A percentile compares a stretch with the other conserved stretches of the same genome.
Evolutionary conservation across 148 eudicot species (phyloP).

Genomic region (Oxyria digyna): DNA sequence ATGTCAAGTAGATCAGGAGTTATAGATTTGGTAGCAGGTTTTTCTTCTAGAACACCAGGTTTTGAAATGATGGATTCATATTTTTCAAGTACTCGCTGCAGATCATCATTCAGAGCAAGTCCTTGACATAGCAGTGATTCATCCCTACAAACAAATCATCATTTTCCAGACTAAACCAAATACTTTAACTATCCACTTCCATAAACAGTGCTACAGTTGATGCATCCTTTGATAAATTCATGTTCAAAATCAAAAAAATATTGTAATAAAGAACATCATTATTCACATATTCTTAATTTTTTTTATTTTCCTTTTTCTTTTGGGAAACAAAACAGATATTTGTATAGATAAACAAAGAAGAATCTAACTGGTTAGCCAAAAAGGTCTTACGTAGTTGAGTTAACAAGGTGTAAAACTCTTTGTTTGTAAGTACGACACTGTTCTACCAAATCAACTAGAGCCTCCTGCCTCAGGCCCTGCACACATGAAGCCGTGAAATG

Average conservation of each 20-base stretch:
- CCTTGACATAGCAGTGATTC: slow-evolving; percentile 92
- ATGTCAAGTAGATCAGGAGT: slow-evolving; percentile 34
- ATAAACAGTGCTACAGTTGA: neutral
- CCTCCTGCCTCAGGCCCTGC: slow-evolving; percentile 86
- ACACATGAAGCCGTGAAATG: slow-evolving; percentile 4
- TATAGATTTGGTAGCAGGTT: slow-evolving; percentile 39
- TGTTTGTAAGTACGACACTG: slow-evolving; percentile 91
- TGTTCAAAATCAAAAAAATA: no score
- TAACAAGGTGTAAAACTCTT: slow-evolving; percentile 93
- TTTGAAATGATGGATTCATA: slow-evolving; percentile 75
- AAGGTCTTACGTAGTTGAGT: slow-evolving; percentile 92
- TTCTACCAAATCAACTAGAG: slow-evolving; percentile 82
- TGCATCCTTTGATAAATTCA: neutral
- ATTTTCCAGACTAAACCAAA: neutral
- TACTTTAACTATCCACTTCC: neutral
- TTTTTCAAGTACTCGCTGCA: slow-evolving; percentile 76
- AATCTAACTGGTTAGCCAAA: neutral
- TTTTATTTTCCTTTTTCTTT: neutral
- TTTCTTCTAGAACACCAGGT: slow-evolving; percentile 22
- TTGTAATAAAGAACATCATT: neutral
- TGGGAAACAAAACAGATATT: neutral
- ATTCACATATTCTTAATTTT: neutral
- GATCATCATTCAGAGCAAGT: slow-evolving; percentile 79
- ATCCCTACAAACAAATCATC: slow-evolving; percentile 39
- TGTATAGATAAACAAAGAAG: neutral